phyloP scores from a whole-genome alignment of 495 filamentous ascomycete species.

The Penicillium antarcticum region DNA sequence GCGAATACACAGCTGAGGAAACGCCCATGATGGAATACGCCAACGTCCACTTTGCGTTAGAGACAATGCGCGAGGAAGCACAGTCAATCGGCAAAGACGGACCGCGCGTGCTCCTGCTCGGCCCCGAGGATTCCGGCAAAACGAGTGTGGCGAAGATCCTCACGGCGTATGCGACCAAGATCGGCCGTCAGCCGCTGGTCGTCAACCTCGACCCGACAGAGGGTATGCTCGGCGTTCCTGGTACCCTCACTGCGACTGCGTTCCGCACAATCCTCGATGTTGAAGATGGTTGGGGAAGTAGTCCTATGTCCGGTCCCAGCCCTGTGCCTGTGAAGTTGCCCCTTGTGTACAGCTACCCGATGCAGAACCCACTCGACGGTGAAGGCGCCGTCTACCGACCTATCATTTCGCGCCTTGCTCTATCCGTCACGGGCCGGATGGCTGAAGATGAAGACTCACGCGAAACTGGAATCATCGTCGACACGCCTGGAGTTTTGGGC shows the following conservation, averaged over 20 bases:
- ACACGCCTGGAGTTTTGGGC: conserved; percentile 71
- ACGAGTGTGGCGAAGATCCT: conserved; percentile 79
- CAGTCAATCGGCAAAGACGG: conserved; percentile 52
- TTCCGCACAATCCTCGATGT: conserved; percentile 85
- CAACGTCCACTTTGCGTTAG: conserved; percentile 85
- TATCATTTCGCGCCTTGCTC: conserved; percentile 70
- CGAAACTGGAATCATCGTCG: conserved; percentile 76
- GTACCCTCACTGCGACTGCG: conserved; percentile 76
- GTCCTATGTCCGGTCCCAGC: conserved; percentile 85
- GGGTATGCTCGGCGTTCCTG: conserved; percentile 80
- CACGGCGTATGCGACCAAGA: conserved; percentile 74
- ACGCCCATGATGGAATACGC: conserved; percentile 78
- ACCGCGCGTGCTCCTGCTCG: conserved; percentile 81
- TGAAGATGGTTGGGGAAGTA: conserved; percentile 86
- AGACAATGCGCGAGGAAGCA: conserved; percentile 57
- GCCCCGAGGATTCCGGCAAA: conserved; percentile 79
- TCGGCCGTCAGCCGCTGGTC: conserved; percentile 73
- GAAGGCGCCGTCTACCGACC: conserved; percentile 69
- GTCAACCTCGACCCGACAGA: conserved; percentile 86
- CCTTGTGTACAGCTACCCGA: conserved; percentile 85
- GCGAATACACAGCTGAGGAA: conserved; percentile 78
- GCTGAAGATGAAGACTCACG: conserved; percentile 71
- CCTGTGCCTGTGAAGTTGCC: conserved; percentile 86
- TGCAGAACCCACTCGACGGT: conserved; percentile 66
- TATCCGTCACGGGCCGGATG: conserved; percentile 74